Base-by-base conservation (phyloP, 371 early-diverging fungal genomes). In the Mortierella sp. region DNA sequence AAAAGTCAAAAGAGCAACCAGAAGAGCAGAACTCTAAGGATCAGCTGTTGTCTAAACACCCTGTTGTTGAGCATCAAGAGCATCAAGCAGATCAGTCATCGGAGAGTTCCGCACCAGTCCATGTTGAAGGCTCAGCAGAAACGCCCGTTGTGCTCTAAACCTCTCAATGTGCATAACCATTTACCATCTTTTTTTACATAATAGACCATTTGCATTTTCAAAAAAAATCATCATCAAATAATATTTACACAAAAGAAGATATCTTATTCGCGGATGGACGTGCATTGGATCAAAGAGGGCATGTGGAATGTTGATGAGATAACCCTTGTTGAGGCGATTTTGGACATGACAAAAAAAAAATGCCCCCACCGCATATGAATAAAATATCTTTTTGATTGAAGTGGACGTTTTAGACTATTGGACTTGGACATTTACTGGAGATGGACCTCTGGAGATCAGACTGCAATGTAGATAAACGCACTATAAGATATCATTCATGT, bases 301-400 rank as follows among this genome's bases (percentile, higher is more conserved):
- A 12, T 18, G 49, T 63, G 63, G 69, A 68, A 22, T 60, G 9
- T 43, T 52, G 64, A 64, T n/a, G 52, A 63, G 22, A 47, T 30
- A 30, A 45, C n/a, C 24, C 49, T 24, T 16, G n/a, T n/a, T 20
- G 64, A 63, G 57, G 12, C 24, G 65, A 35, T 30, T 20, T 52
- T 70, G 70, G 69, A 69, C 69, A 69, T 60, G 39, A 55, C 35
- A 66, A 55, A 28, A 37, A 22, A 39, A 45, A 45, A 54, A 57
- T 14, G 18, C 45, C 45, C 9, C 45, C n/a, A n/a, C 18, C 45
- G 9, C 45, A 14, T 45, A 45, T 65, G 65, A 65, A 72, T 72
- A 65, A n/a, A 72, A 70, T n/a, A 64, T 52, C 43, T 62, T 52
- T 16, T 64, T 64, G 60, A 62, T 35, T 68, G 51, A 47, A 62